phyloP scores from a whole-genome alignment of 2,329 filamentous ascomycete species.

The Sporothrix globosa region DNA sequence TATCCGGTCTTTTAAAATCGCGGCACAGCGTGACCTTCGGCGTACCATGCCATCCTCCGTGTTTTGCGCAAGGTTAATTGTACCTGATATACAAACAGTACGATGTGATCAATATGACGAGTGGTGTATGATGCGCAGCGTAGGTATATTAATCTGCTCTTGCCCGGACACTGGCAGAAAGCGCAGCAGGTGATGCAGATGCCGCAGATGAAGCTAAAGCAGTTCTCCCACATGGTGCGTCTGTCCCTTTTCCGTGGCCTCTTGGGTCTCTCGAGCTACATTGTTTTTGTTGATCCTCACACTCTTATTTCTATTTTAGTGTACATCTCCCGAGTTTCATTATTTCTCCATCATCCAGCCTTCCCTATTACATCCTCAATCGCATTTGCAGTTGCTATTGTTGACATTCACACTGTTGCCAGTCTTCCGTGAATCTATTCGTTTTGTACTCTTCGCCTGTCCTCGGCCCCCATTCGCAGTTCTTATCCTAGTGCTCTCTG shows the following conservation, averaged over 20 bases:
- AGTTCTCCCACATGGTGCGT: not conserved
- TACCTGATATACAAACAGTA: not conserved
- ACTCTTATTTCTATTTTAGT: not conserved
- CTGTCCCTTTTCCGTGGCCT: not conserved
- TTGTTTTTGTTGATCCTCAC: not conserved
- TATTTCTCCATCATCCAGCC: not conserved
- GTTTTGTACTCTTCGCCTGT: no score
- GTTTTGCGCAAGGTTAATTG: no score
- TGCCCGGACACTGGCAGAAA: not conserved
- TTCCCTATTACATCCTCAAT: not conserved
- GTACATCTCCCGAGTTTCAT: not conserved
- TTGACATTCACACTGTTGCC: not conserved
- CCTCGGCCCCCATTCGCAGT: no score
- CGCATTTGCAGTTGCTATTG: not conserved
- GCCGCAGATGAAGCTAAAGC: conserved; percentile 12
- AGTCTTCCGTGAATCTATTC: not conserved
- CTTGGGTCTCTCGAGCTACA: not conserved
- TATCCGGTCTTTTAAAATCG: not conserved
- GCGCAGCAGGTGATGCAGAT: no score
- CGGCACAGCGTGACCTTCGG: not conserved
- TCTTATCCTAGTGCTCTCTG: no score
- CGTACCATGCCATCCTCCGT: no score
- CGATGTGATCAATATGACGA: not conserved
- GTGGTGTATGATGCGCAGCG: not conserved
- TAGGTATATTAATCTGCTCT: not conserved